Base-by-base conservation (phyloP, 495 filamentous ascomycete genomes). In the Cudoniella acicularis region DNA sequence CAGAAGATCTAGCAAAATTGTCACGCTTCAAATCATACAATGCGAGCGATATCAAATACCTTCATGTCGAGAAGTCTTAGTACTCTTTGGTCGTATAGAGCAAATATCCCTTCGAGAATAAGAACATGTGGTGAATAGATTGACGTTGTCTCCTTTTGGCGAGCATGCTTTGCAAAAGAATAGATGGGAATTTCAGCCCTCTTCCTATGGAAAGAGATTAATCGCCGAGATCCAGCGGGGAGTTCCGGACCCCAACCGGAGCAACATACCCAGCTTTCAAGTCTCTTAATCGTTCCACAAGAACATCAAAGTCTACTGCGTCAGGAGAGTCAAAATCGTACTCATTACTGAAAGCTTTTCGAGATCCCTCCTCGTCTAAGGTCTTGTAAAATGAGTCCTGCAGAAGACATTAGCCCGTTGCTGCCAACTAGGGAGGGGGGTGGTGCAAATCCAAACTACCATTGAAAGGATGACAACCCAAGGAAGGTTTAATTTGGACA, bases 381-480 rank as follows among this genome's bases (percentile, higher is more conserved):
- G 84, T 83, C 70, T 96, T 98, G 76, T 98, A 98, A 70, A 95
- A 98, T 1, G 92, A 96, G 69, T 98, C 94, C 92, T 96, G 69
- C 42, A 50, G 36, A n/a, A 49, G 26, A 22, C 8, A 50, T 8
- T 24, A 13, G 8, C 48, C 23, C 9, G 10, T 25, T 50, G 8
- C 3, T 6, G 10, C 45, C 10, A 6, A 8, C 8, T 48, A 13
- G 9, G 20, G 45, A 52, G n/a, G 21, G 17, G 6, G 49, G 23
- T 48, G n/a, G 25, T 49, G 16, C 20, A 55, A 27, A 42, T 13
- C 26, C n/a, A 36, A 61, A 74, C 69, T 80, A 96, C 92, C 84
- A 98, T 97, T 27, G 91, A 93, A 62, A 98, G 73, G 70, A 98
- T 96, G 25, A 97, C 91, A 36, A 98, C 94, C 94, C 94, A 98